Percentiles rank a stretch among this genome's conserved stretches.
Conservation (phyloP, 352 stramenopile genomes). For the Phytophthora rubi region DNA sequence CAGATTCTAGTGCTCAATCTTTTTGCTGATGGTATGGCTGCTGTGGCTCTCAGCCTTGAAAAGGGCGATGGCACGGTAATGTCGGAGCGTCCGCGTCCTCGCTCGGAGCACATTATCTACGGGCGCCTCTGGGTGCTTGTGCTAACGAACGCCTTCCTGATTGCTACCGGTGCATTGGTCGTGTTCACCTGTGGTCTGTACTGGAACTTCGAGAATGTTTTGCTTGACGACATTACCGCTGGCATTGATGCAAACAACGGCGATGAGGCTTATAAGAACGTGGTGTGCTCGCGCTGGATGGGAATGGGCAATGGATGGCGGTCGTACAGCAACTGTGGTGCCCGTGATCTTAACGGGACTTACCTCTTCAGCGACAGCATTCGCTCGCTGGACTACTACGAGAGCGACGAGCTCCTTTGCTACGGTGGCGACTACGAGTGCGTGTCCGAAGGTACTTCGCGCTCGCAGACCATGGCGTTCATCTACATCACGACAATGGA, state of each 20-base stretch:
- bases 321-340: constrained; percentile 57
- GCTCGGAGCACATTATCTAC: constrained; percentile 66
- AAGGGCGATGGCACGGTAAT: constrained; percentile 80
- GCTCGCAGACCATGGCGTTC: constrained; percentile 78
- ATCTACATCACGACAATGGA: constrained; percentile 85
- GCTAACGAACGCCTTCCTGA: constrained; percentile 70
- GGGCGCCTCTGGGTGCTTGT: constrained; percentile 75
- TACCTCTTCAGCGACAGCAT: constrained; percentile 51
- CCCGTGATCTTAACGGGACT: constrained; percentile 36
- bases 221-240: constrained; percentile 61
- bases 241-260: constrained; percentile 47
- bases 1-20: constrained; percentile 98
- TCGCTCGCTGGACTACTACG: constrained; percentile 37
- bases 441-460: constrained; percentile 64
- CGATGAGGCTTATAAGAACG: constrained; percentile 48
- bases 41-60: constrained; percentile 72
- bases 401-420: constrained; percentile 55
- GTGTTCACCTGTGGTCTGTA: constrained; percentile 70
- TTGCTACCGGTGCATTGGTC: constrained; percentile 56
- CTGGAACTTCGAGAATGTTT: constrained; percentile 73
- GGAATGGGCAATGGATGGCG: constrained; percentile 53
- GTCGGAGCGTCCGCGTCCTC: constrained; percentile 59
- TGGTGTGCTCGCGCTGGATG: constrained; percentile 64
- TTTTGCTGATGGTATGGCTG: constrained; percentile 95
- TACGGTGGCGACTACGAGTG: constrained; percentile 63